Percentiles rank a stretch among this genome's conserved stretches.
Conservation (phyloP, 306 rosid species). For the Cucumis cinereus region DNA sequence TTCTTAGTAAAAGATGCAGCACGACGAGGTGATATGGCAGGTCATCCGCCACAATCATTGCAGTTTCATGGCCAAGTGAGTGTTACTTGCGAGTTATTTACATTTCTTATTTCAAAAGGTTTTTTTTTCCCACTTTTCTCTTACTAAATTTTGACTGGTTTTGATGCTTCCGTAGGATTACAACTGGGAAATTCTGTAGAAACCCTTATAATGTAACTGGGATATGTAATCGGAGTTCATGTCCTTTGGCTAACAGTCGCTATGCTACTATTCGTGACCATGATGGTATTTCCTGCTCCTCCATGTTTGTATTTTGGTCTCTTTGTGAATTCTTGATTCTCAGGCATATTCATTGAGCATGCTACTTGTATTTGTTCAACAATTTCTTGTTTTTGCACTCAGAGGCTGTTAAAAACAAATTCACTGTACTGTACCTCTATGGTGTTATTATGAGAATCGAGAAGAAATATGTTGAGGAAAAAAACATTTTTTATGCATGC, state of each 20-base stretch:
- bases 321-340: neutral
- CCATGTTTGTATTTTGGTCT: neutral
- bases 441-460: neutral
- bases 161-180: slow-evolving; percentile 31
- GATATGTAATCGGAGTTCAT: slow-evolving; percentile 82
- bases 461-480: neutral
- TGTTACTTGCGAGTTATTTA: neutral
- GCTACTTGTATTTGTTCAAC: neutral
- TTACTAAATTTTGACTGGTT: neutral
- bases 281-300: slow-evolving; percentile 37
- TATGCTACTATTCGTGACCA: slow-evolving; percentile 84
- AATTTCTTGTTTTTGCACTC: neutral
- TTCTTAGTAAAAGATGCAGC: slow-evolving; percentile 18
- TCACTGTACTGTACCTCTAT: neutral
- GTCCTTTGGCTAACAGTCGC: slow-evolving; percentile 91
- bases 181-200: slow-evolving; percentile 68
- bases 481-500: neutral
- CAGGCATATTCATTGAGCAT: no score
- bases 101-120: neutral
- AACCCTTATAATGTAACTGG: slow-evolving; percentile 86
- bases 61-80: slow-evolving; percentile 45
- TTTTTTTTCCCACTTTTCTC: neutral
- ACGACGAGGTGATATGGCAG: slow-evolving; percentile 37
- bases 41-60: slow-evolving; percentile 38
- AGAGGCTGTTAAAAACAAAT: neutral